A percentile compares a stretch with the other conserved stretches of the same genome.
Conservation (phyloP, 2,329 filamentous ascomycete species). For the Fusarium miscanthi region DNA sequence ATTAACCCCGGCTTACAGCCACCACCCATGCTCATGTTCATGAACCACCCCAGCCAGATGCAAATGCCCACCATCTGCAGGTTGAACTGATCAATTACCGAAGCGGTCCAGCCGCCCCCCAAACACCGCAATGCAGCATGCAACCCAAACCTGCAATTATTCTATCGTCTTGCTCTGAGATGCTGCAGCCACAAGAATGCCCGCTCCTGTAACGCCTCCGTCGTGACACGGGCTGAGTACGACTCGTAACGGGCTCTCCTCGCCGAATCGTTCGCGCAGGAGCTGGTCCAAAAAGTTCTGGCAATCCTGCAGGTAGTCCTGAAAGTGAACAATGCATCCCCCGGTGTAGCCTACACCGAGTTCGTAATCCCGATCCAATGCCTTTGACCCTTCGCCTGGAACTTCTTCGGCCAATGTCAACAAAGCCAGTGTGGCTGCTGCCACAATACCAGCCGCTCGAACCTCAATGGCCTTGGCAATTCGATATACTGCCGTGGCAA, state of each 20-base stretch:
- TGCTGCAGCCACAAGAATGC: conserved; percentile 65
- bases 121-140: conserved; percentile 20
- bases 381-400: conserved; percentile 46
- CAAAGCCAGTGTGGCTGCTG: conserved; percentile 77
- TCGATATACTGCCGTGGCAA: conserved; percentile 69
- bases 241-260: conserved; percentile 54
- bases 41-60: conserved; percentile 17
- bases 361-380: conserved; percentile 55
- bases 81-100: conserved; percentile 32
- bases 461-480: conserved; percentile 77
- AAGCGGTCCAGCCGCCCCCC: conserved; percentile 37
- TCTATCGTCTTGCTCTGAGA: conserved; percentile 52
- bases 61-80: conserved; percentile 20
- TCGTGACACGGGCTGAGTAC: conserved; percentile 68
- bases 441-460: conserved; percentile 78
- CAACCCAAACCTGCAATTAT: conserved; percentile 22
- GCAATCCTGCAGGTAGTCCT: conserved; percentile 76
- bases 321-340: conserved; percentile 83
- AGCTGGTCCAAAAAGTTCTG: conserved; percentile 73
- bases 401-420: conserved; percentile 77
- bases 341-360: conserved; percentile 83
- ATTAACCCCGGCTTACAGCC: conserved; percentile 25
- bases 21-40: conserved; percentile 11
- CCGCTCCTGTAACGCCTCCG: conserved; percentile 70
- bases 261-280: conserved; percentile 49